Conservation (phyloP, 164 flowering plant genomes). For the Santalum album region DNA sequence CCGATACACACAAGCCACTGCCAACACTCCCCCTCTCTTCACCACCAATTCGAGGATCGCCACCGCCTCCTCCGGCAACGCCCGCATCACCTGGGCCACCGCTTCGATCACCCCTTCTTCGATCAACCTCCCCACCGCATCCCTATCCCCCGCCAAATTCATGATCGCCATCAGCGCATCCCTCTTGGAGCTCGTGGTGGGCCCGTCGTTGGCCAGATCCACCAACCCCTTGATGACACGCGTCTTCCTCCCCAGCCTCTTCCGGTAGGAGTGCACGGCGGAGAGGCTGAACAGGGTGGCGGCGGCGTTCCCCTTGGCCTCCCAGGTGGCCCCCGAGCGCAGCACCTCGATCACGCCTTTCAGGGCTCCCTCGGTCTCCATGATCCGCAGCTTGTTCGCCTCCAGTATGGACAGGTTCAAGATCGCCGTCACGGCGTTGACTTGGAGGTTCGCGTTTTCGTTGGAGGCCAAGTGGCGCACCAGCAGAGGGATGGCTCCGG, state of each 20-base stretch:
- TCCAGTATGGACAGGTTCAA: constrained; percentile 72
- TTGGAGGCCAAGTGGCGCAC: constrained; percentile 32
- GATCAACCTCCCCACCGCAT: constrained; percentile 43
- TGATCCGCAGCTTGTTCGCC: constrained; percentile 49
- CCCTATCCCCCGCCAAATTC: constrained; percentile 67
- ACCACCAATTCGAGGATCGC: constrained; percentile 54
- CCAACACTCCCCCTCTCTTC: constrained; percentile 46
- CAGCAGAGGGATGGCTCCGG: constrained; percentile 56
- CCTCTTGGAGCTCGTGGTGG: constrained; percentile 29
- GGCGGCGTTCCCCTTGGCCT: constrained; percentile 82
- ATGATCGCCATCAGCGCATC: constrained; percentile 73
- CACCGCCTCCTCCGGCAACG: constrained; percentile 57
- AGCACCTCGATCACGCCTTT: constrained; percentile 59
- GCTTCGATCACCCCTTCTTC: constrained; percentile 61
- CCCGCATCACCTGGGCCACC: constrained; percentile 23
- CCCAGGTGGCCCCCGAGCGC: constrained; percentile 67
- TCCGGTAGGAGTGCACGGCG: constrained; percentile 29
- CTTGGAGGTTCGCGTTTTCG: constrained; percentile 41
- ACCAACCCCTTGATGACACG: constrained; percentile 53
- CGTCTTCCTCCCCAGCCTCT: constrained; percentile 45
- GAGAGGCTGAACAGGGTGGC: constrained; percentile 64
- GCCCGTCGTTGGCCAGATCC: constrained; percentile 47
- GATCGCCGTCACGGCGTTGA: constrained; percentile 70
- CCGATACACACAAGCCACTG: background rate
- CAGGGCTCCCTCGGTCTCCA: constrained; percentile 53